phyloP scores from a whole-genome alignment of 495 filamentous ascomycete species.

The Wilcoxina mikolae region DNA sequence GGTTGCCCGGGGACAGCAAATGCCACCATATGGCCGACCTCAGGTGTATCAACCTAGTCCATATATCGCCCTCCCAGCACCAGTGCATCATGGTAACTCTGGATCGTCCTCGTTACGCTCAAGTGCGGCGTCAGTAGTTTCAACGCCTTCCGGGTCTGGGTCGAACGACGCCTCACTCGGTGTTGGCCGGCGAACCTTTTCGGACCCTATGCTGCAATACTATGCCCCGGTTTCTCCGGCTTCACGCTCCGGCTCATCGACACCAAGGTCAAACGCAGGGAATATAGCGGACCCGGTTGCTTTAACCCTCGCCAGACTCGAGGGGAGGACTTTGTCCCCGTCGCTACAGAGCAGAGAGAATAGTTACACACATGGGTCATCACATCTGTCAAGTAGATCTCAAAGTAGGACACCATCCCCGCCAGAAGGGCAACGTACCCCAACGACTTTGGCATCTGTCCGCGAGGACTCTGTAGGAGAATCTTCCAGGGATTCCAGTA shows the following conservation, averaged over 20 bases:
- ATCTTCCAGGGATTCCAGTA: slow-evolving; percentile 20
- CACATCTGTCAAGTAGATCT: not conserved
- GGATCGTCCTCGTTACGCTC: slow-evolving; percentile 19
- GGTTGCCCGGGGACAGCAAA: slow-evolving; percentile 7
- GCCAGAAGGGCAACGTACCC: slow-evolving; percentile 21
- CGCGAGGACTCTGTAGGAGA: slow-evolving; percentile 16
- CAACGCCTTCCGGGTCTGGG: slow-evolving; percentile 15
- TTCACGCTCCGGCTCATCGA: not conserved
- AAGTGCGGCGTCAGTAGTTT: slow-evolving; percentile 19
- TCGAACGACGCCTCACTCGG: not conserved
- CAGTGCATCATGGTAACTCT: slow-evolving; percentile 9
- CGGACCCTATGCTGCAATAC: slow-evolving; percentile 1
- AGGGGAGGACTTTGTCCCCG: slow-evolving; percentile 14
- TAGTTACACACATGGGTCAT: not conserved
- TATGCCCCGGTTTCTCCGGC: not conserved
- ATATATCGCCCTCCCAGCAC: slow-evolving; percentile 19
- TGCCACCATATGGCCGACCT: slow-evolving; percentile 16
- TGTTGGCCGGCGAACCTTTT: not conserved
- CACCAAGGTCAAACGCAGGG: not conserved
- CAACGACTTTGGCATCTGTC: slow-evolving; percentile 18
- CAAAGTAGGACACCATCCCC: slow-evolving; percentile 23
- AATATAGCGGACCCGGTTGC: slow-evolving; percentile 14
- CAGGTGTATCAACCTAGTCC: slow-evolving; percentile 27
- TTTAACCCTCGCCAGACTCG: slow-evolving; percentile 24
- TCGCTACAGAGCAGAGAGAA: slow-evolving; percentile 6